A percentile compares a stretch with the other conserved stretches of the same genome.
Conservation (phyloP, 2,329 filamentous ascomycete genomes). For the Xylariaceae sp. region DNA sequence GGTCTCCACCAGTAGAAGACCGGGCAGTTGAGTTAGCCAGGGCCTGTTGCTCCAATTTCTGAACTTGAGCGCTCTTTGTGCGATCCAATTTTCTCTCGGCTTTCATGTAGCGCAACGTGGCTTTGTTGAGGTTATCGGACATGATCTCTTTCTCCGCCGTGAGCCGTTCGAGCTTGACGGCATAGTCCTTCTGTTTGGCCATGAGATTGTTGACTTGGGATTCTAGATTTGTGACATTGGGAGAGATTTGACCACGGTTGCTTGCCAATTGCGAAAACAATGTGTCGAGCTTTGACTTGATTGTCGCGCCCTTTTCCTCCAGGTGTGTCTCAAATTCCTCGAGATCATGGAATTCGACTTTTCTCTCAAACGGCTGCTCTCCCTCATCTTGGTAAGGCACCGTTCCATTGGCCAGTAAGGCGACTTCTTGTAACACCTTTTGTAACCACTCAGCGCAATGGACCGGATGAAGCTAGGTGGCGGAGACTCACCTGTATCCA, state of each 20-base stretch:
- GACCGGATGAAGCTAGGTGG: neutral
- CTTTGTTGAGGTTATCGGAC: slow-evolving; percentile 81
- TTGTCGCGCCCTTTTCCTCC: slow-evolving; percentile 69
- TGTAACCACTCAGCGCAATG: slow-evolving; percentile 6
- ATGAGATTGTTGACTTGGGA: slow-evolving; percentile 71
- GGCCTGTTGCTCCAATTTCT: slow-evolving; percentile 88
- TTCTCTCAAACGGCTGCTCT: slow-evolving; percentile 54
- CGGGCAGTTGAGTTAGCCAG: slow-evolving; percentile 62
- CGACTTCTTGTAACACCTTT: slow-evolving; percentile 63
- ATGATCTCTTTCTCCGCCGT: slow-evolving; percentile 78
- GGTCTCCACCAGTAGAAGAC: slow-evolving; percentile 41
- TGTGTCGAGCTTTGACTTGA: slow-evolving; percentile 69
- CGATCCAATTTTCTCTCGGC: slow-evolving; percentile 94
- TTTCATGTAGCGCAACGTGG: slow-evolving; percentile 87
- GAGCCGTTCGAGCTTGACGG: slow-evolving; percentile 72
- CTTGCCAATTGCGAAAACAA: slow-evolving; percentile 60
- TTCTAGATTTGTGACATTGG: slow-evolving; percentile 72
- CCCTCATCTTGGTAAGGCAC: slow-evolving; percentile 42
- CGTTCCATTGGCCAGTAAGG: slow-evolving; percentile 53
- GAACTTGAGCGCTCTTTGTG: slow-evolving; percentile 81
- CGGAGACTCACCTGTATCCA: slow-evolving; percentile 74
- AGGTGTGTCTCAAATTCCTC: slow-evolving; percentile 81
- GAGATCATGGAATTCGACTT: slow-evolving; percentile 60
- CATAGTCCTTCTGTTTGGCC: slow-evolving; percentile 77
- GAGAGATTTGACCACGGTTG: slow-evolving; percentile 53